Evolutionary conservation across 192 early-diverging fungal genomes (phyloP).

Genomic region (Entrophospora sp.): DNA sequence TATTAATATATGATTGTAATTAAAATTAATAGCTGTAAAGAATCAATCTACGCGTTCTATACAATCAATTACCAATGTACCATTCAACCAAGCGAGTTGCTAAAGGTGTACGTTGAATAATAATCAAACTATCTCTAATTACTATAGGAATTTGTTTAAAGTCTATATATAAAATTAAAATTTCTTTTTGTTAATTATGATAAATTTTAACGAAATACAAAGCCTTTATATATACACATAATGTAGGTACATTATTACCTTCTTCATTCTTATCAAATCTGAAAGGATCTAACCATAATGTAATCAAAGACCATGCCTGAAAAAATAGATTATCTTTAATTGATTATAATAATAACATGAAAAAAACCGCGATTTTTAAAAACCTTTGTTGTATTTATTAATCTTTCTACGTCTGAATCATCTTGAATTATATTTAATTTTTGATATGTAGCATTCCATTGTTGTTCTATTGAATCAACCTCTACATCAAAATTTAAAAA

Average conservation of each 20-base stretch:
- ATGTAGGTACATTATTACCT: no score
- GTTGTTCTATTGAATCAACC: not conserved
- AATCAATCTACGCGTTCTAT: not conserved
- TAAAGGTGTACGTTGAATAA: not conserved
- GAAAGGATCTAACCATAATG: not conserved
- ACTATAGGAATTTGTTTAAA: not conserved
- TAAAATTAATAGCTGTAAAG: not conserved
- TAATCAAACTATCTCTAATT: not conserved
- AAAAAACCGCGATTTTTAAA: not conserved
- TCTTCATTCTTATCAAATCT: not conserved
- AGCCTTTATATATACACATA: no score
- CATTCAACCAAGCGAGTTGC: conserved; percentile 7
- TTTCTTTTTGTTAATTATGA: not conserved
- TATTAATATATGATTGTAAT: not conserved
- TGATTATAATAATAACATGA: not conserved
- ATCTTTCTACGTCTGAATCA: not conserved
- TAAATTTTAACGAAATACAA: not conserved
- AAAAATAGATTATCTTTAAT: not conserved
- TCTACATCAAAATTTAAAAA: no score
- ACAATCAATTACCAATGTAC: conserved; percentile 16
- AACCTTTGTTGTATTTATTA: not conserved
- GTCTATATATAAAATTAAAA: not conserved
- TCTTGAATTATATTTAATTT: not conserved
- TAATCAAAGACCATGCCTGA: not conserved
- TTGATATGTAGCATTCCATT: not conserved